Evolutionary conservation across 2,329 filamentous ascomycete species (phyloP), one percentile per base, ranked within the genome.

Genomic region (Colletotrichum graminicola): DNA sequence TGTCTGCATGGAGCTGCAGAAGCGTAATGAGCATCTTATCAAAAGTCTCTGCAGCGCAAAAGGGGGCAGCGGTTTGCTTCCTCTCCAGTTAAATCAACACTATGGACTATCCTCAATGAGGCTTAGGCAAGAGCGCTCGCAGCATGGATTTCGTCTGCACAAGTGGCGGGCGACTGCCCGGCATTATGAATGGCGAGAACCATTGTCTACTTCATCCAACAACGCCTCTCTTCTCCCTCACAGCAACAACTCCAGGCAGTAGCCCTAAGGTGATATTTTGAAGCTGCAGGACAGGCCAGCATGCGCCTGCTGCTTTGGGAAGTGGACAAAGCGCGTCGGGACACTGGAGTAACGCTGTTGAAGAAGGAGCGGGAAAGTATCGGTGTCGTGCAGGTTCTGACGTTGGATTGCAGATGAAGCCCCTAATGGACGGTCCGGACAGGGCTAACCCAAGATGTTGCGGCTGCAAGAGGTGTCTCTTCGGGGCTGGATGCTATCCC

Each of bases 31-130:
- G 55, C 10, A 26, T 26, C 47, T 54, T 61, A 62, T 57, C 49
- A 72, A 72, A 72, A 66, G 26, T 29, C 32, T 71, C 67, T 71
- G 70, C 70, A 71, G 36, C 23, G 55, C 36, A 43, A 71, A 64
- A 62, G 66, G 66, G 14, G 66, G 49, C 34, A 39, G 54, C 54
- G 68, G 23, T 47, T 43, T 68, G 39, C 59, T 52, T 0, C 11
- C 21, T 34, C 18, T 41, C 45, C 26, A 54, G 5, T 16, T 52
- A 7, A 52, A 18, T 56, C 43, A 57, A 61, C 51, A 36, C n/a
- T 6, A 23, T 12, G 23, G 45, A 18, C 36, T 6, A 39, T 41
- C 34, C 45, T 56, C 23, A 29, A 45, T 34, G 39, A 67, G 47
- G 45, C 29, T 41, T 34, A 49, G 45, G n/a, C 45, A 55, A 51